A percentile compares a stretch with the other conserved stretches of the same genome.
These are phyloP conservation scores for Lachnellula occidentalis DNA, from an alignment of 2,329 filamentous ascomycete species.

Conservation along the genomic window DNA sequence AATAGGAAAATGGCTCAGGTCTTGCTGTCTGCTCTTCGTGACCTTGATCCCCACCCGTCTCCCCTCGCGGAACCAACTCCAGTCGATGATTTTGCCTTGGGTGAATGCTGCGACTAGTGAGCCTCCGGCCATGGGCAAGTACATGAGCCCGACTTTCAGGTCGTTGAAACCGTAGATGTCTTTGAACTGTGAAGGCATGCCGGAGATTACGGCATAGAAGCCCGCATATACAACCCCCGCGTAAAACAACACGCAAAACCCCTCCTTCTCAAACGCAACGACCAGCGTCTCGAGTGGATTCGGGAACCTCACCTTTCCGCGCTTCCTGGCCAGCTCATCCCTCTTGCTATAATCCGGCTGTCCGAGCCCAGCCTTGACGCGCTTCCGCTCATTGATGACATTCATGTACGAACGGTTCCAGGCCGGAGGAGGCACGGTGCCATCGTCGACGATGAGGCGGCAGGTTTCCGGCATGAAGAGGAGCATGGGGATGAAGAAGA, in stretches of 20 bases:
- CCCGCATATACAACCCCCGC: constrained; percentile 41
- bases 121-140: constrained; percentile 43
- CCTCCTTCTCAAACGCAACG: constrained; percentile 39
- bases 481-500: constrained; percentile 18
- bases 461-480: constrained; percentile 47
- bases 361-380: constrained; percentile 9
- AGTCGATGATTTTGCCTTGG: constrained; percentile 54
- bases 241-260: constrained; percentile 40
- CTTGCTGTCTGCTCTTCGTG: constrained; percentile 46
- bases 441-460: constrained; percentile 46
- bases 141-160: constrained; percentile 47
- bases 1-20: constrained; percentile 45
- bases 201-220: constrained; percentile 41
- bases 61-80: constrained; percentile 62
- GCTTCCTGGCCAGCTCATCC: constrained; percentile 30
- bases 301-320: constrained; percentile 27
- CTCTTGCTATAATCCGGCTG: constrained; percentile 18
- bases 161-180: constrained; percentile 52
- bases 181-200: constrained; percentile 39
- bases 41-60: constrained; percentile 45
- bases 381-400: constrained; percentile 23
- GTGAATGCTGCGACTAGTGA: constrained; percentile 40
- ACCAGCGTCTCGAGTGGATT: constrained; percentile 38
- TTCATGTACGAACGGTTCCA: constrained; percentile 51
- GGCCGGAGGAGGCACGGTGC: constrained; percentile 48